These are phyloP conservation scores for Fusarium agapanthi DNA, from an alignment of 2,329 filamentous ascomycete genomes.

Conservation along the genomic window DNA sequence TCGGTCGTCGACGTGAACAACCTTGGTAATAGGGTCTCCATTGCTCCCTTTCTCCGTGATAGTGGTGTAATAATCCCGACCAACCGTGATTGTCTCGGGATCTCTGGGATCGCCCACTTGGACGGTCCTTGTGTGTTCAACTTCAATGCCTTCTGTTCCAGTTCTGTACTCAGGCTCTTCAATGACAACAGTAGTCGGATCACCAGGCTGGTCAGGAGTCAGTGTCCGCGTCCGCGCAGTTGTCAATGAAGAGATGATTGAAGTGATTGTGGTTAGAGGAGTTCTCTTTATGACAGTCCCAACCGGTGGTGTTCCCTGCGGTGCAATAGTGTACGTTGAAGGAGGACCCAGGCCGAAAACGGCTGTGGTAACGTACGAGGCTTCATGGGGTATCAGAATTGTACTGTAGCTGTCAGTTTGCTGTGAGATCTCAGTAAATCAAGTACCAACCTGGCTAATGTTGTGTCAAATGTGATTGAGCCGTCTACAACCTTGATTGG, in stretches of 20 bases:
- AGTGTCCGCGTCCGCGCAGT: not conserved
- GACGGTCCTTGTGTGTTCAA: not conserved
- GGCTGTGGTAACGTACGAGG: not conserved
- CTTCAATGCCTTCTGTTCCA: not conserved
- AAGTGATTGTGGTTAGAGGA: not conserved
- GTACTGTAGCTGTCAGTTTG: not conserved
- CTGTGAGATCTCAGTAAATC: accelerated
- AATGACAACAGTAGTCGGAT: not conserved
- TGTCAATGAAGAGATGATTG: not conserved
- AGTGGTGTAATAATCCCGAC: not conserved
- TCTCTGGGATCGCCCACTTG: not conserved
- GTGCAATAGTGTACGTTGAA: not conserved
- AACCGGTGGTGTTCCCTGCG: conserved; percentile 1
- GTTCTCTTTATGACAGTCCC: not conserved
- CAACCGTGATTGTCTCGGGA: not conserved
- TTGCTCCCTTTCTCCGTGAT: not conserved
- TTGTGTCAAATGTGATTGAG: conserved; percentile 5
- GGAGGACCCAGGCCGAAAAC: not conserved
- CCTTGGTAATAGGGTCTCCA: not conserved
- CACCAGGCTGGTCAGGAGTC: not conserved
- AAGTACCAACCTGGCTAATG: not conserved
- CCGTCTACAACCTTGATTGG: conserved; percentile 7
- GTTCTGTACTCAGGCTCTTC: not conserved
- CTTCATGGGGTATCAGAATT: not conserved
- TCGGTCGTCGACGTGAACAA: not conserved